Base-by-base conservation (phyloP, 1,284 basidiomycete species). In the Boletus smithii region DNA sequence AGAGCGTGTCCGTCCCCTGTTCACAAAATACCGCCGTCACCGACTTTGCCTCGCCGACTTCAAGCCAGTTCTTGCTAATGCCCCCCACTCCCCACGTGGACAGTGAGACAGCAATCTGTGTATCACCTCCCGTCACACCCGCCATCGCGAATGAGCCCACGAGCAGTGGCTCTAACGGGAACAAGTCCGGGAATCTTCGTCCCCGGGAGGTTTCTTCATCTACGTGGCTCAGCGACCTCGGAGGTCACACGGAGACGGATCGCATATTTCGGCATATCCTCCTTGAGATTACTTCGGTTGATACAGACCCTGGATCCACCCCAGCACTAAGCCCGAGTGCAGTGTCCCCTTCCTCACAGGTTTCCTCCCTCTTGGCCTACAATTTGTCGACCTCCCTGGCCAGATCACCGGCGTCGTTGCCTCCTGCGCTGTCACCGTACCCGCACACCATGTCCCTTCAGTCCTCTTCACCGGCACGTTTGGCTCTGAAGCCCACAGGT, bases 161-260 rank as follows among this genome's bases (percentile, higher is more conserved):
- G 30, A 42, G 17, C 35, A 20, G 45, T 40, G 51, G 44, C 54
- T 46, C 48, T 9, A 32, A 41, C n/a, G 37, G 37, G 29, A 29
- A 40, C 35, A 59, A 53, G 42, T 17, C 33, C n/a, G 50, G 23
- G 48, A 50, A 65, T 49, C 55, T 35, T 39, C 50, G 39, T 31
- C 47, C 53, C 39, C 57, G 61, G 54, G 51, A 51, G 35, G 31
- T 52, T 29, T 44, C 57, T 41, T 47, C 59, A 8, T 54, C 66
- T 26, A 66, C 55, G 37, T 65, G 66, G 65, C 65, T 66, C 44
- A 66, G 48, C 40, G 66, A 67, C 42, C 63, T 67, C 34, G 63
- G 64, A 31, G 63, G 62, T 44, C 42, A 62, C 41, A 66, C 60
- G 17, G 65, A 68, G 32, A 66, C 63, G 8, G 65, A 68, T 48